A percentile compares a stretch with the other conserved stretches of the same genome.
Evolutionary conservation across 805 yeast species (phyloP).

Genomic region (Metschnikowia cubensis): DNA sequence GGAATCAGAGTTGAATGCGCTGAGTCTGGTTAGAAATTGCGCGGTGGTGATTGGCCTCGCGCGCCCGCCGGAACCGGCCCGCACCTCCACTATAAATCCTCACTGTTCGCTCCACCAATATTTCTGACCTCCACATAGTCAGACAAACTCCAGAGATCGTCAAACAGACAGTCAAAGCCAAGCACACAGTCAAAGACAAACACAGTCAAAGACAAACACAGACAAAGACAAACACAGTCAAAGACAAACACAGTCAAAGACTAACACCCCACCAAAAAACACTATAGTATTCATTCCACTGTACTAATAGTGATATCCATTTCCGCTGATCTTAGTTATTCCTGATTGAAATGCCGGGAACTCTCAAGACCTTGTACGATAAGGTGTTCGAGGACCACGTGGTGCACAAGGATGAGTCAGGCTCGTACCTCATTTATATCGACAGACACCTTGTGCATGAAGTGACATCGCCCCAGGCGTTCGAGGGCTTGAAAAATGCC

Average conservation of each 20-base stretch:
- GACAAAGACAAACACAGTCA: no score
- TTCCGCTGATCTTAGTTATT: no score
- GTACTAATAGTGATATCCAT: no score
- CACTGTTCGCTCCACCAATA: neutral
- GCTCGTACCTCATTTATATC: conserved; percentile 81
- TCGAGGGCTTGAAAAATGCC: conserved; percentile 89
- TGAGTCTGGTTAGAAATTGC: conserved; percentile 2
- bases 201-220: no score
- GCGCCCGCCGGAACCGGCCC: conserved; percentile 16
- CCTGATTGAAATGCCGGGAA: conserved; percentile 1
- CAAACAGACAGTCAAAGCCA: no score
- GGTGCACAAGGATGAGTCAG: conserved; percentile 84
- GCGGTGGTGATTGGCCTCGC: conserved; percentile 10
- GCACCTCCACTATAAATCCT: conserved; percentile 1
- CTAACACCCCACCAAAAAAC: no score
- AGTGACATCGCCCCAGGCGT: conserved; percentile 98
- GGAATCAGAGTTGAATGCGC: no score
- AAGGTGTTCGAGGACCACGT: conserved; percentile 94
- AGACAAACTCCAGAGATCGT: no score
- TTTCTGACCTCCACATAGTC: no score
- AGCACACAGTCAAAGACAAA: no score
- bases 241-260: no score
- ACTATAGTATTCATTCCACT: no score
- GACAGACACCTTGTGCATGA: conserved; percentile 98
- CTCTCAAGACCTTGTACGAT: conserved; percentile 71